phyloP scores from a whole-genome alignment of 225 moss, liverwort and hornwort genomes.

The Asterella californica region DNA sequence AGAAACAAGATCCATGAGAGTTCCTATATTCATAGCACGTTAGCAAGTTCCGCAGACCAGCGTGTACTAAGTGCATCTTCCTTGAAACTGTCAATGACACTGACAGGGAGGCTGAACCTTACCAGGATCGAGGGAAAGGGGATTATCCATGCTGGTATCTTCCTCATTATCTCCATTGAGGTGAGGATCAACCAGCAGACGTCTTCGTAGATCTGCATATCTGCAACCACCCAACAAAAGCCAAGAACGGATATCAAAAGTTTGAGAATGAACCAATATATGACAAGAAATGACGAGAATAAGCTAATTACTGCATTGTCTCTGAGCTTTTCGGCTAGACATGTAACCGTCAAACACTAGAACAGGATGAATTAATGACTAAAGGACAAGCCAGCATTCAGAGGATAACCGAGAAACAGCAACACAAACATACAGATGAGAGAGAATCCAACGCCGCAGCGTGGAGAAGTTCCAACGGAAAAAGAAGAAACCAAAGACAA shows the following conservation, averaged over 20 bases:
- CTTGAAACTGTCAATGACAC: not conserved
- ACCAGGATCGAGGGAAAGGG: conserved; percentile 63
- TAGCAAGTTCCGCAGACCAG: no score
- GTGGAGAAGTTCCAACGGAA: no score
- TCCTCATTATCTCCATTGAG: conserved; percentile 44
- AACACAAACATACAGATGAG: no score
- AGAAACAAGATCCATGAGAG: not conserved
- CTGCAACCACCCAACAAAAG: conserved; percentile 18
- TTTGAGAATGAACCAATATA: not conserved
- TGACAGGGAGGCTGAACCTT: not conserved
- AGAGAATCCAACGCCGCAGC: no score
- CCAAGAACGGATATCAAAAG: not conserved
- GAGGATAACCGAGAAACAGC: not conserved
- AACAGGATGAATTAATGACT: no score
- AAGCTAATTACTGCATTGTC: not conserved
- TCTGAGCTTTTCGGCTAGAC: not conserved
- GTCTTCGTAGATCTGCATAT: conserved; percentile 61
- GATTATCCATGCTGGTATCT: conserved; percentile 50
- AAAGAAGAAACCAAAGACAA: no score
- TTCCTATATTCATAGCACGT: no score
- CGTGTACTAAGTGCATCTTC: not conserved
- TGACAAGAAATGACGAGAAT: no score
- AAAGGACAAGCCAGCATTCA: not conserved
- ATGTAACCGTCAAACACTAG: not conserved
- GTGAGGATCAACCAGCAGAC: conserved; percentile 60